phyloP scores from a whole-genome alignment of 2,329 filamentous ascomycete genomes.

The Aspergillus transmontanensis region DNA sequence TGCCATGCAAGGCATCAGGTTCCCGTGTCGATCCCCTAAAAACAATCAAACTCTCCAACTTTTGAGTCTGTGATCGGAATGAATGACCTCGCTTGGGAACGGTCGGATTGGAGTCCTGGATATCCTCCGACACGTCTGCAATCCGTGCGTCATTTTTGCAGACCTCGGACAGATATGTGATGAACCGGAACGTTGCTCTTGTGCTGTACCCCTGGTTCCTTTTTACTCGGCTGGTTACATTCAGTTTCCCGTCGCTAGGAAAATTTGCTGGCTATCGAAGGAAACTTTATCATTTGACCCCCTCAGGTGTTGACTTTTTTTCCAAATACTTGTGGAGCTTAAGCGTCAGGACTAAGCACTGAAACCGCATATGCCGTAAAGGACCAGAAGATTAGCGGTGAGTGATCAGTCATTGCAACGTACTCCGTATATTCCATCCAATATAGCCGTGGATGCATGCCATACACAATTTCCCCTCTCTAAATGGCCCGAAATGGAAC shows the following conservation, averaged over 20 bases:
- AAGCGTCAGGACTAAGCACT: not conserved
- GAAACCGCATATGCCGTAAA: not conserved
- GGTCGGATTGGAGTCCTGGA: not conserved
- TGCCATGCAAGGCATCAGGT: slow-evolving; percentile 5
- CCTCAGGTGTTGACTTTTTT: not conserved
- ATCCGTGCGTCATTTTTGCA: not conserved
- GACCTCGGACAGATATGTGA: not conserved
- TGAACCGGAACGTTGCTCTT: not conserved
- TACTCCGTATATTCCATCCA: not conserved
- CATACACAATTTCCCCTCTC: not conserved
- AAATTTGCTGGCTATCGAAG: not conserved
- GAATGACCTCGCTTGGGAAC: not conserved
- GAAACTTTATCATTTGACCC: not conserved
- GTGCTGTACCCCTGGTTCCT: not conserved
- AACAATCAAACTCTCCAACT: not conserved
- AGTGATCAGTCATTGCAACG: not conserved
- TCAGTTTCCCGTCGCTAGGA: not conserved
- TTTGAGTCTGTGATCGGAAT: not conserved
- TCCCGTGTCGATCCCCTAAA: not conserved
- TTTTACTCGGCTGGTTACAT: not conserved
- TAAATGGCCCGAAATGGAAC: not conserved
- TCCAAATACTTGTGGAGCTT: not conserved
- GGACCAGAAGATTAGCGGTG: not conserved
- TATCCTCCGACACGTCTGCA: not conserved
- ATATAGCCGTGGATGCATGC: not conserved